Percentiles rank a stretch among this genome's conserved stretches.
Conservation (phyloP, 768 basidiomycete genomes). For the Artomyces pyxidatus region DNA sequence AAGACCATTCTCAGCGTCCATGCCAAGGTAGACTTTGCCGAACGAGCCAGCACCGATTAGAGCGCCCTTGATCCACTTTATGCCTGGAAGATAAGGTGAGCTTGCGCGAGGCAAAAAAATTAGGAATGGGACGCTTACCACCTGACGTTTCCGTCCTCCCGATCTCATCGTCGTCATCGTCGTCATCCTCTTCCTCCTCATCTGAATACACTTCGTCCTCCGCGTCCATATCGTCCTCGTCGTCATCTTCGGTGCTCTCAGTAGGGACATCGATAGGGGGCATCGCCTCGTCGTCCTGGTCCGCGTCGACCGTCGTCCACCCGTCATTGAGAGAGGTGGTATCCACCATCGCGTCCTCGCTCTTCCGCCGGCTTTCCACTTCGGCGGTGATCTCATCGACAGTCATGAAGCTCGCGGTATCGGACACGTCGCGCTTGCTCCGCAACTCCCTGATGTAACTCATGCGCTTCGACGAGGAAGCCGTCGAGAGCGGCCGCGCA, state of each 20-base stretch:
- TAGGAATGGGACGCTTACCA: conserved; percentile 33
- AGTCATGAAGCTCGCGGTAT: conserved; percentile 87
- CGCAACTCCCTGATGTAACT: conserved; percentile 79
- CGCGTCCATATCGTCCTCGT: conserved; percentile 34
- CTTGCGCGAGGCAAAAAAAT: neutral
- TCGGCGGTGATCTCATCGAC: conserved; percentile 98
- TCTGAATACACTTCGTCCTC: conserved; percentile 32
- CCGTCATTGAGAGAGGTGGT: conserved; percentile 40
- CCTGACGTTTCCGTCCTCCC: conserved; percentile 46
- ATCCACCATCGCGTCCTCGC: conserved; percentile 38
- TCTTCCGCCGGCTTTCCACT: conserved; percentile 68
- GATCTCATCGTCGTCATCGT: conserved; percentile 41
- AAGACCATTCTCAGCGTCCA: conserved; percentile 85
- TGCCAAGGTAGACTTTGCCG: conserved; percentile 90
- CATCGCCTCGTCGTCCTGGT: conserved; percentile 30
- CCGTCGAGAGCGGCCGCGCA: conserved; percentile 32
- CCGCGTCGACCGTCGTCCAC: conserved; percentile 65
- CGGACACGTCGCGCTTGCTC: conserved; percentile 76
- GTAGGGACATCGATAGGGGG: conserved; percentile 22
- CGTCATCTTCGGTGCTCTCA: conserved; percentile 41
- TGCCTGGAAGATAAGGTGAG: conserved; percentile 30
- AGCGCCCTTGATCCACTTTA: conserved; percentile 96
- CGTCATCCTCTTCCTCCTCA: conserved; percentile 36
- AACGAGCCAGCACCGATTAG: conserved; percentile 93
- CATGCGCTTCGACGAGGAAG: conserved; percentile 49